Base-by-base conservation (phyloP, 495 filamentous ascomycete species). In the Aspergillus bridgeri region DNA sequence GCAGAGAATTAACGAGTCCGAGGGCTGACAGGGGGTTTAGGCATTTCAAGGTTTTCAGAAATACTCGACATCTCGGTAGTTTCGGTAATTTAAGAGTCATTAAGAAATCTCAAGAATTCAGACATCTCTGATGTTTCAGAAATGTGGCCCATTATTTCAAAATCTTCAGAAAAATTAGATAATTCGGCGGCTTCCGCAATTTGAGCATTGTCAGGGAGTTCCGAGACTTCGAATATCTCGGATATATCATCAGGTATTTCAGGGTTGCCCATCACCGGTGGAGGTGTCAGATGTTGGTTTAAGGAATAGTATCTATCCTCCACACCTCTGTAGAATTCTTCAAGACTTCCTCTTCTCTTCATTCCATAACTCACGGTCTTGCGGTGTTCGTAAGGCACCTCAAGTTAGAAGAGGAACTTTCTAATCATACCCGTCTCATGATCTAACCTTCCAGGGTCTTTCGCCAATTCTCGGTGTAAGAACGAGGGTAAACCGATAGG, bases 241-340 rank as follows among this genome's bases (percentile, higher is more conserved):
- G 9, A 15, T 4, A 38, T 15, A 15, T 15, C 27, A 29, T 29
- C 27, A 29, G 27, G 33, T 1, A 38, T 38, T 38, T 38, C 33
- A 38, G 33, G 13, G 33, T 11, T 38, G 1, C 11, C 27, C 27
- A 29, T 38, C 2, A 2, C 9, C 17, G 33, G 33, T 29, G 27
- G 1, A 38, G 33, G 9, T 2, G 33, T 29, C 5, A 29, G 27
- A 29, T 29, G 27, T 29, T 29, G 27, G 11, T 29, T 9, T 7
- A 29, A 7, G 6, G 27, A 6, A 13, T 50, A 24, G 6, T 59
- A 64, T 5, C 54, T 59, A 13, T 45, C 38, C 20, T 58, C 22
- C 15, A 67, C 52, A 21, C 65, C 65, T 5, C 47, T 20, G n/a
- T 59, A 25, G 49, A 62, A 67, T 1, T 56, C 57, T 13, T 48